Base-by-base conservation (phyloP, 2,329 filamentous ascomycete species). In the Pseudofabraea citricarpa region DNA sequence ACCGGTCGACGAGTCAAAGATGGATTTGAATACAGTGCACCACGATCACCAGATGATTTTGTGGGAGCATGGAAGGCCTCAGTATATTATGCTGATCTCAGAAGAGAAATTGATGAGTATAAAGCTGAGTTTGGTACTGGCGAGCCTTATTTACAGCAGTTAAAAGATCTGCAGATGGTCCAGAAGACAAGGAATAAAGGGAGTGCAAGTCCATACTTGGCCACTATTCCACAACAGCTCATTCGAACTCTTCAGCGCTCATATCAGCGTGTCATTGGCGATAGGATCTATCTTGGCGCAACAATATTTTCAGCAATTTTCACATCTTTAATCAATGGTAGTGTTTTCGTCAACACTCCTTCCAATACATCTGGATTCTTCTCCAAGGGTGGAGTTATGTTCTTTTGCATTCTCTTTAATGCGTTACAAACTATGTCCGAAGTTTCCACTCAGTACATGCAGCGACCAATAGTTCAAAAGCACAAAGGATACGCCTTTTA, bases 401-500 rank as follows among this genome's bases (percentile, higher is more conserved):
- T 48, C 33, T 23, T 50, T 9, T 42, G 40, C 13, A 23, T 26
- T 20, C 43, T 50, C 41, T n/a, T n/a, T n/a, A 83, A 81, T 57
- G 80, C 78, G 12, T 81, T 83, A 5, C 66, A 82, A 24, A 76
- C 80, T 2, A 58, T 83, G 37, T 73, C 77, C 5, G 80, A 84
- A 54, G 65, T 79, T 24, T 78, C 86, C 65, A 94, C 94, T 0
- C 74, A 94, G 5, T 95, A 91, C 60, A 77, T 86, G 3, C 88
- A 94, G 75, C 83, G 90, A 22, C 85, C 86, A 1, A 93, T 95
- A 55, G 87, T 95, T 49, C 87, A 95, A 61, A 95, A 95, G 63
- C 90, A 95, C 56, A 70, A 75, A 44, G 80, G 85, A 43, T 95
- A 94, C 60, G 88, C 89, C 15, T 73, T 95, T 12, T 94, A 95